phyloP scores from a whole-genome alignment of 768 basidiomycete genomes.

The Boletus subparvulus region DNA sequence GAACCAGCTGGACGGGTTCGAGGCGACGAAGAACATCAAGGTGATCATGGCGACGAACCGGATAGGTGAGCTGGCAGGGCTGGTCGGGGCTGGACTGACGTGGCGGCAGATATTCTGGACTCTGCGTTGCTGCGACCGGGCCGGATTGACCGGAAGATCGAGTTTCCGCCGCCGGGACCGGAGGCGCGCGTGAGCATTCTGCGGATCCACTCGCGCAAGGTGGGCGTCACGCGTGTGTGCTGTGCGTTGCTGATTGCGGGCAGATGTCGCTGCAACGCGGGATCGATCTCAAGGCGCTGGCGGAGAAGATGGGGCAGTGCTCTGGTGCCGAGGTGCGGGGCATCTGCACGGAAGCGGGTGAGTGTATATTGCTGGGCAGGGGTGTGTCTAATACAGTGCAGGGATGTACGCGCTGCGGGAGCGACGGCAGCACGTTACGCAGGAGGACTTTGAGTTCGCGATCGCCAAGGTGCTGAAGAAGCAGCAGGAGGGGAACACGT shows the following conservation, averaged over 20 bases:
- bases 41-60: constrained; percentile 98
- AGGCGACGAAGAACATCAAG: constrained; percentile 80
- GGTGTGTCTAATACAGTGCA: constrained; percentile 18
- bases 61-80: constrained; percentile 53
- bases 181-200: constrained; percentile 97
- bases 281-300: constrained; percentile 92
- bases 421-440: constrained; percentile 93
- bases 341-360: constrained; percentile 96
- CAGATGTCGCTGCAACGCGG: constrained; percentile 98
- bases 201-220: constrained; percentile 95
- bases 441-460: constrained; percentile 98
- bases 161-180: constrained; percentile 97
- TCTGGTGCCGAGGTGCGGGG: constrained; percentile 97
- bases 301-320: constrained; percentile 99
- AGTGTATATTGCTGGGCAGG: constrained; percentile 12
- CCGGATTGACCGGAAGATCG: constrained; percentile 96
- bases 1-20: constrained; percentile 89
- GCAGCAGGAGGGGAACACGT: constrained; percentile 93
- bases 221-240: constrained; percentile 15
- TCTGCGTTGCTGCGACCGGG: constrained; percentile 90
- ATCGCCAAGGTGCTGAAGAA: constrained; percentile 97
- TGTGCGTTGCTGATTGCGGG: background rate
- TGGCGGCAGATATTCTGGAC: constrained; percentile 79
- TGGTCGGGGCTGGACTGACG: constrained; percentile 9
- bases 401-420: constrained; percentile 98